Conservation (phyloP, 73 alveolate genomes). For the Tetrahymena borealis region DNA sequence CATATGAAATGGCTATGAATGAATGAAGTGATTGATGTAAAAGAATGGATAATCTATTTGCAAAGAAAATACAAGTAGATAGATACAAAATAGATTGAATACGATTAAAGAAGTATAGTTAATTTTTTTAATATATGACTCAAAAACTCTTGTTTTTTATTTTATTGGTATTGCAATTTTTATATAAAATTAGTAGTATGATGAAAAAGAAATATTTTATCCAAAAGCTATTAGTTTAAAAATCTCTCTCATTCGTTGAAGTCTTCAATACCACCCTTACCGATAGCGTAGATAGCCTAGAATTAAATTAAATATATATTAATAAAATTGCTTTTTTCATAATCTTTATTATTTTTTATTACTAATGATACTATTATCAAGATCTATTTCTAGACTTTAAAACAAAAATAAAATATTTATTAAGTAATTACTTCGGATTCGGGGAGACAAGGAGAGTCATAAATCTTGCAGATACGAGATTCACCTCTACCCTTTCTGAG, state of each 20-base stretch:
- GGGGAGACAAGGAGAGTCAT: constrained; percentile 97
- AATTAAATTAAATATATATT: neutral
- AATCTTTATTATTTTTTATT: neutral
- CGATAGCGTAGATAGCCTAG: neutral
- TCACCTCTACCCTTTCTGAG: constrained; percentile 96
- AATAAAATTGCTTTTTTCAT: neutral
- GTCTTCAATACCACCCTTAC: constrained; percentile 2
- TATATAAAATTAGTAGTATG: neutral
- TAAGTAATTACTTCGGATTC: constrained; percentile 71
- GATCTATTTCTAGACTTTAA: neutral
- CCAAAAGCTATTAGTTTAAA: neutral
- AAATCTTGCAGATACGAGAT: constrained; percentile 90
- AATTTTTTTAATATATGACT: neutral
- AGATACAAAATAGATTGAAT: neutral
- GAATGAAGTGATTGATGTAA: neutral
- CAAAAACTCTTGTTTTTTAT: neutral
- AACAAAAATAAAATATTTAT: neutral
- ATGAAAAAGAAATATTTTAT: neutral
- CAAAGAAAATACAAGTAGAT: neutral
- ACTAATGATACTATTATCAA: too few relatives aligned
- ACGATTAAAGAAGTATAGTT: neutral
- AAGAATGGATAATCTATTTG: neutral
- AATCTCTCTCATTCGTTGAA: neutral
- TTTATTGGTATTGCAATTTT: neutral
- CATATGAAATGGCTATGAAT: neutral